Percentiles rank a stretch among this genome's conserved stretches.
phyloP scores from a whole-genome alignment of 2,329 filamentous ascomycete genomes.

The Botrytis hyacinthi region DNA sequence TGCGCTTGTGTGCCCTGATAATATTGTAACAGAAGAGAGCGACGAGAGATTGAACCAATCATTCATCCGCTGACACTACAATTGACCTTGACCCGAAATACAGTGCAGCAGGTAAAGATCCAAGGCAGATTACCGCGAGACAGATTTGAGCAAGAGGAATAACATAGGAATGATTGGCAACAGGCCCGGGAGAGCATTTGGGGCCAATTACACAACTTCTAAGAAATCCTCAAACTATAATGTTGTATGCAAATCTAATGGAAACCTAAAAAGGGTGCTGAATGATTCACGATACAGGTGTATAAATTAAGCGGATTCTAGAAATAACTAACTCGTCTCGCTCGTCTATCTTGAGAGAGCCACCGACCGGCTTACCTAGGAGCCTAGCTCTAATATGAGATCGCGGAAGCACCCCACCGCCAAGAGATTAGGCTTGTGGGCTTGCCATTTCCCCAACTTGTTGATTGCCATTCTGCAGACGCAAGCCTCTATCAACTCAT shows the following conservation, averaged over 20 bases:
- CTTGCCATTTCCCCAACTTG: neutral
- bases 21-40: neutral
- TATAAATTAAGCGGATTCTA: neutral
- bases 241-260: neutral
- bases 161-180: too few relatives aligned
- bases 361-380: too few relatives aligned
- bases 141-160: neutral
- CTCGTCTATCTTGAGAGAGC: too few relatives aligned
- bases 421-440: neutral
- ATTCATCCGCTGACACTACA: too few relatives aligned
- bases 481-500: neutral
- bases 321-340: too few relatives aligned
- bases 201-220: too few relatives aligned
- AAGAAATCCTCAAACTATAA: neutral
- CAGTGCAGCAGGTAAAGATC: neutral
- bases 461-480: neutral
- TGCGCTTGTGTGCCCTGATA: neutral
- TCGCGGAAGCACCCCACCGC: constrained; percentile 3
- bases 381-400: neutral
- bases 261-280: neutral
- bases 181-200: neutral
- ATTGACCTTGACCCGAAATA: neutral
- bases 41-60: neutral
- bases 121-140: neutral
- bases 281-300: neutral